Percentiles rank a stretch among this genome's conserved stretches.
phyloP scores from a whole-genome alignment of 2,329 filamentous ascomycete species.

The Pestalotiopsis fici region DNA sequence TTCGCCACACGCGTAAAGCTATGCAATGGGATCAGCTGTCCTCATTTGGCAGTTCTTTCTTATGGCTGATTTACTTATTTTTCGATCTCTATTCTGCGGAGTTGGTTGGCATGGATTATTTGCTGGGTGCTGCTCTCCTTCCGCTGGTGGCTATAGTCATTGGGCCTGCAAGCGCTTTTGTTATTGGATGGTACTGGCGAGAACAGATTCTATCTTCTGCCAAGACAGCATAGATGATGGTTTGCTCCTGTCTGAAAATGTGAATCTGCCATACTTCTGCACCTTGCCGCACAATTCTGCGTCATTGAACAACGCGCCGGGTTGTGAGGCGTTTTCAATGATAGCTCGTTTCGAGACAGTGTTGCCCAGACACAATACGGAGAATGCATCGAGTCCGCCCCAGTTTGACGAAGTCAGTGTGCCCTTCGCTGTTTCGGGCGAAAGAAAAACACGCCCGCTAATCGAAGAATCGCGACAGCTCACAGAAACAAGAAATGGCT shows the following conservation, averaged over 20 bases:
- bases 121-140: background rate
- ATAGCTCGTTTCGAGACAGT: no score
- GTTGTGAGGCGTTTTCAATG: no score
- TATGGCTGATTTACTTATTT: background rate
- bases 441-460: no score
- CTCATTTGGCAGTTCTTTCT: background rate
- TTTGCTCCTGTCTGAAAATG: background rate
- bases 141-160: background rate
- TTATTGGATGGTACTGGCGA: background rate
- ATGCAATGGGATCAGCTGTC: background rate
- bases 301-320: no score
- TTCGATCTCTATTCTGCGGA: background rate
- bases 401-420: no score
- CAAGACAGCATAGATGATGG: background rate
- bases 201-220: background rate
- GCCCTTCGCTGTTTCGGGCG: no score
- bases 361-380: no score
- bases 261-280: no score
- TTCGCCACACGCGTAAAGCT: background rate
- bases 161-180: background rate
- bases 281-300: no score
- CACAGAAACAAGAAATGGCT: no score
- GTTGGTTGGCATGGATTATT: background rate
- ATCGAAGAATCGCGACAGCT: no score
- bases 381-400: no score